Evolutionary conservation across 1,284 basidiomycete species (phyloP), one percentile per base, ranked within the genome.

Genomic region (Golubevia pallescens): DNA sequence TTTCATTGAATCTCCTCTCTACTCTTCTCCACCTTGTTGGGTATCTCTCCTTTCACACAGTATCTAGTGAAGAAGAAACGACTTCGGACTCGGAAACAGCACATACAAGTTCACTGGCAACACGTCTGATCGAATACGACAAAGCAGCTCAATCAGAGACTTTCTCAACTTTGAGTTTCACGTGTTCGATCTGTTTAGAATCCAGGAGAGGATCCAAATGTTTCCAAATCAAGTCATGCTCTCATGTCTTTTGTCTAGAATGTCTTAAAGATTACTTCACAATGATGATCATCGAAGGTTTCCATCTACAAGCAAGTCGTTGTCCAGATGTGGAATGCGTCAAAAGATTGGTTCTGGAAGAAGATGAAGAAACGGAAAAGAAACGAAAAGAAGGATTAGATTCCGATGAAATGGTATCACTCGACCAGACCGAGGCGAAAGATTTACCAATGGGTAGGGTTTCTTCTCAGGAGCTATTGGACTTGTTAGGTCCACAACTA

Each of bases 221-320:
- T 42, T 55, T 56, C 19, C 24, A 56, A 20, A 52, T 61, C 10
- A 19, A 54, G 34, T 10, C 28, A 1, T 61, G 60, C n/a, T 23
- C 24, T 8, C 60, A 61, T 38, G 42, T 56, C n/a, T 61, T 61
- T 34, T 61, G 60, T 38, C 23, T 10, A 42, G 32, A 56, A 3
- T 61, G 60, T 42, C 38, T 61, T 3, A n/a, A 56, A 61, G 60
- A 56, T 6, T 61, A 53, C 28, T 61, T 61, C 34, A 38, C 52
- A 10, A n/a, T 61, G 60, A 38, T 61, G 54, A 61, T 61, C 60
- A 32, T 34, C n/a, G 60, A 61, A 56, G 60, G 60, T 13, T 28
- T 28, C 3, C 24, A 55, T 3, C 1, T n/a, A 2, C 53, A 61
- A 38, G 53, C 55, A 4, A 28, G 16, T 34, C 55, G 60, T 19